phyloP scores from a whole-genome alignment of 371 early-diverging fungal genomes.

The Dinochytrium kinnereticum region DNA sequence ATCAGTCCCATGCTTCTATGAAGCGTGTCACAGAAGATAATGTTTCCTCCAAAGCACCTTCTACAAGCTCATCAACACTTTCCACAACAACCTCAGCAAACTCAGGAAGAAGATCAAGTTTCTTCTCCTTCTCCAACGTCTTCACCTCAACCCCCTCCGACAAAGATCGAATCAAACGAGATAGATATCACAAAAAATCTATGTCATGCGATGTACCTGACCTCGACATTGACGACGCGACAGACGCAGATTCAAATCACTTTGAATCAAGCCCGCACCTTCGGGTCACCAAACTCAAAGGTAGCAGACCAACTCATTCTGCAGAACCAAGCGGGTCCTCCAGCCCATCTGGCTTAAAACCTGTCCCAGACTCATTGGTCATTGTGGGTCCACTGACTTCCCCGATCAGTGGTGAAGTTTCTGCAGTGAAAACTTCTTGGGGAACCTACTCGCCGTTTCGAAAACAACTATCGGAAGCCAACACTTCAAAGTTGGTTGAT shows the following conservation, averaged over 20 bases:
- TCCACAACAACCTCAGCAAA: neutral
- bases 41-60: neutral
- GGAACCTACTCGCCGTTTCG: neutral
- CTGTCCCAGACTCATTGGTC: too few relatives aligned
- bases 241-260: neutral
- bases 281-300: neutral
- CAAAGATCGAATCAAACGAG: neutral
- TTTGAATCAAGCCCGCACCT: neutral
- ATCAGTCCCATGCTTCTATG: too few relatives aligned
- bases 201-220: conserved; percentile 8
- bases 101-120: neutral
- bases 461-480: conserved; percentile 5
- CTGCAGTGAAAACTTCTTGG: neutral
- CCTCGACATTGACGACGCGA: neutral
- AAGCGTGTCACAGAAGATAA: neutral
- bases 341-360: too few relatives aligned
- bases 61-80: neutral
- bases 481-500: neutral
- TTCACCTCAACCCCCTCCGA: neutral
- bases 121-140: conserved; percentile 15
- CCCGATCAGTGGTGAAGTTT: too few relatives aligned
- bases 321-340: neutral
- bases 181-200: conserved; percentile 3
- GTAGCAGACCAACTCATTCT: neutral
- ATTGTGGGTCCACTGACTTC: too few relatives aligned